A percentile compares a stretch with the other conserved stretches of the same genome.
These are phyloP conservation scores for Cinchona pubescens DNA, from an alignment of 257 asterid species.

Conservation along the genomic window DNA sequence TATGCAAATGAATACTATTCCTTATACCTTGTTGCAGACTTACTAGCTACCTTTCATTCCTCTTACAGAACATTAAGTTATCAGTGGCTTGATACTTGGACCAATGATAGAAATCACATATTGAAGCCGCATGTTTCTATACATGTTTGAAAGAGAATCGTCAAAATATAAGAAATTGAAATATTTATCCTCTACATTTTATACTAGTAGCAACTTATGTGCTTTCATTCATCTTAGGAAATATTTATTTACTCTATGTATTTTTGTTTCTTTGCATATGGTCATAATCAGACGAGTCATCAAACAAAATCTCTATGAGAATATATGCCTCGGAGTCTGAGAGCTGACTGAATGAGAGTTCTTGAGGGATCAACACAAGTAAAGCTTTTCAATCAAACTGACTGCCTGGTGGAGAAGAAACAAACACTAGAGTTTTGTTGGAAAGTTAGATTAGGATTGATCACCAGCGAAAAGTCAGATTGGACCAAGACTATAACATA, in stretches of 20 bases:
- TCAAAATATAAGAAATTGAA: neutral
- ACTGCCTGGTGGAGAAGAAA: neutral
- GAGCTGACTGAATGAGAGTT: neutral
- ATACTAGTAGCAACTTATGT: neutral
- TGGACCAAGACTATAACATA: neutral
- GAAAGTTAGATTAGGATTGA: neutral
- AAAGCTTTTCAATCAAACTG: neutral
- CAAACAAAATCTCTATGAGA: neutral
- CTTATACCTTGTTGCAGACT: neutral
- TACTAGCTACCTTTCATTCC: neutral
- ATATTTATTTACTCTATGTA: neutral
- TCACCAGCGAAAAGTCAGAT: slow-evolving; percentile 1
- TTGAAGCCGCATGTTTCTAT: neutral
- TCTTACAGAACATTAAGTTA: neutral
- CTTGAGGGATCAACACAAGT: neutral
- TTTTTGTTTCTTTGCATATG: neutral
- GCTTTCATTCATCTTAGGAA: neutral
- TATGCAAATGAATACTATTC: neutral
- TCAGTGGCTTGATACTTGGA: neutral
- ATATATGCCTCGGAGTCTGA: neutral
- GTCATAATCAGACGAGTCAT: neutral
- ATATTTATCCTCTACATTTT: neutral
- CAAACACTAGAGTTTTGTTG: neutral
- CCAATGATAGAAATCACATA: neutral
- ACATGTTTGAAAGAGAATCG: neutral